Conservation (phyloP, 805 yeast genomes). For the Lipomyces kockii region DNA sequence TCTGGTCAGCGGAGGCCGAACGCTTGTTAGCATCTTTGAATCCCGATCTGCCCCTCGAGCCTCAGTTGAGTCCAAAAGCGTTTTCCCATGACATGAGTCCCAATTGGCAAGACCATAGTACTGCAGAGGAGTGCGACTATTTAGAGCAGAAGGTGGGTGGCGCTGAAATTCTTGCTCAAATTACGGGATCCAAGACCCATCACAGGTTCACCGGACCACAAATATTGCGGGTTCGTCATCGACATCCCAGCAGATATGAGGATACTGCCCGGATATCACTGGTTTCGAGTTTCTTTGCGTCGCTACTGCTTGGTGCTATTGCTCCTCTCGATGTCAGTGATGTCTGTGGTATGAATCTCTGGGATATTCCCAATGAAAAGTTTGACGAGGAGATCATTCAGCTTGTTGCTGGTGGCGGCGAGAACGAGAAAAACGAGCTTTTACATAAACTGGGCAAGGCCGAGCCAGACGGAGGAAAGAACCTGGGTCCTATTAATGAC, state of each 20-base stretch:
- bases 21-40: constrained; percentile 49
- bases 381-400: constrained; percentile 64
- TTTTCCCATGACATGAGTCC: constrained; percentile 73
- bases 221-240: constrained; percentile 68
- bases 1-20: constrained; percentile 63
- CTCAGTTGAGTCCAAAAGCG: constrained; percentile 54
- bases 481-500: constrained; percentile 57
- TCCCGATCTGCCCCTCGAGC: constrained; percentile 48
- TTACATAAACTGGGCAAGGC: constrained; percentile 41
- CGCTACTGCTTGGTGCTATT: constrained; percentile 67
- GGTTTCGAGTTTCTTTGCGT: constrained; percentile 78
- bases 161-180: constrained; percentile 57
- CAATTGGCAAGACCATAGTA: constrained; percentile 95
- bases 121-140: constrained; percentile 65
- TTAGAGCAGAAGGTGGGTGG: constrained; percentile 72
- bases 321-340: constrained; percentile 78
- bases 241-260: constrained; percentile 57
- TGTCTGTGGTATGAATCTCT: constrained; percentile 91
- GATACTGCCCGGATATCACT: constrained; percentile 68
- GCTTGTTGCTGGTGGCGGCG: constrained; percentile 45
- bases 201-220: constrained; percentile 93
- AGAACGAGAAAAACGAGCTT: constrained; percentile 46
- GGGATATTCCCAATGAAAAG: constrained; percentile 63
- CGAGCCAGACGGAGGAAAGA: constrained; percentile 53
- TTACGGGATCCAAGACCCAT: constrained; percentile 88